Evolutionary conservation across 768 basidiomycete genomes (phyloP), one percentile per base, ranked within the genome.

Genomic region (Lentinula edodes): DNA sequence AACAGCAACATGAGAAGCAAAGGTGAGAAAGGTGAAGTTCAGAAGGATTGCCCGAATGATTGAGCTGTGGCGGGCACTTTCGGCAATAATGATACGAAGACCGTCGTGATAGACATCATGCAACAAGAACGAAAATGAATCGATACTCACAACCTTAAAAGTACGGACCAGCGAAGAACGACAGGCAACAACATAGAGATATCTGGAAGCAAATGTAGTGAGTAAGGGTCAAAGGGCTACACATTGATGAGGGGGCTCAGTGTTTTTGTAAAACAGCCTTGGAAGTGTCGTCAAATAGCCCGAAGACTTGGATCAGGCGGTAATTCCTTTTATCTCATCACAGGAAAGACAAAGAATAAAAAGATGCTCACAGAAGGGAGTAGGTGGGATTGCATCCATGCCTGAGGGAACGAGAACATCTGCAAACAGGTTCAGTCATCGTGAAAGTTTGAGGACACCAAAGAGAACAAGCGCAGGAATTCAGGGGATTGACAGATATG

Each of bases 21-120:
- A 42, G 38, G 57, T 5, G 34, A 59, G 41, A 28, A n/a, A 45
- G 63, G 15, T 23, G 15, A 28, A 63, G 58, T 90, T 88, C 90
- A 89, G 81, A 64, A 76, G 85, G 89, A 85, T 77, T 88, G 89
- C 89, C 90, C 90, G 88, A 84, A 41, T 73, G 50, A 68, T 80
- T 91, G 90, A 92, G 90, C 90, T 92, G 86, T 90, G 87, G 87
- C 90, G 90, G 90, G 90, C 90, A 84, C 71, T 89, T 92, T 92
- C 90, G 90, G 87, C 89, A 91, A 74, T 61, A 66, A 71, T 72
- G 61, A 68, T 92, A 91, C 90, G 90, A 90, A 91, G 90, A 92
- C 90, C 90, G 90, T 92, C 90, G 90, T 91, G 89, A 86, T 85
- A 79, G 83, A 73, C 88, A 90, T 90, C 88, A 87, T 85, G 60